These are phyloP conservation scores for Mycena rebaudengoi DNA, from an alignment of 768 basidiomycete species.

Conservation along the genomic window DNA sequence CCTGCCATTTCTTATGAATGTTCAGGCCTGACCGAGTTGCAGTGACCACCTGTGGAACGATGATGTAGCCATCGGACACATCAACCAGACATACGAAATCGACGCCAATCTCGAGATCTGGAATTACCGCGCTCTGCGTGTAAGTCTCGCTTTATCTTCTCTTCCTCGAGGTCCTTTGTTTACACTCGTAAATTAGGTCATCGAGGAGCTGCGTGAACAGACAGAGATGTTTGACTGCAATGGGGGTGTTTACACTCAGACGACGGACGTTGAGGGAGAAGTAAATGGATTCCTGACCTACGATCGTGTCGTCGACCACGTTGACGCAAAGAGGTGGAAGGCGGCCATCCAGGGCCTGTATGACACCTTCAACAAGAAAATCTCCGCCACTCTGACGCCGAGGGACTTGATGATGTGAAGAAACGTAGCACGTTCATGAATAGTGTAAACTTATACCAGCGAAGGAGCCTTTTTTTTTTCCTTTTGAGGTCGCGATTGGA, in stretches of 20 bases:
- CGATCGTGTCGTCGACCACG: background rate
- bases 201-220: constrained; percentile 3
- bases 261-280: constrained; percentile 4
- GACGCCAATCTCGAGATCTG: background rate
- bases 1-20: background rate
- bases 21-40: background rate
- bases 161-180: background rate
- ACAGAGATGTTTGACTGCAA: constrained; percentile 11
- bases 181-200: background rate
- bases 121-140: constrained; percentile 2
- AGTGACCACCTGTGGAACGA: constrained; percentile 8
- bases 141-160: too few species aligned
- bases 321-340: constrained; percentile 7
- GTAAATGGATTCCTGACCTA: constrained; percentile 5
- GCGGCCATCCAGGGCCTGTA: constrained; percentile 3
- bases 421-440: too few species aligned
- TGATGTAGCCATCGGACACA: background rate
- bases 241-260: constrained; percentile 2
- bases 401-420: background rate
- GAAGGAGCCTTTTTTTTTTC: too few species aligned
- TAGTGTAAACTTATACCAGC: too few species aligned
- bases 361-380: background rate
- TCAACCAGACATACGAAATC: constrained; percentile 8
- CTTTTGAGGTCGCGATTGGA: too few species aligned
- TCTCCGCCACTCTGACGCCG: background rate